Conservation (phyloP, 768 basidiomycete genomes). For the Candolleomyces eurysporus region DNA sequence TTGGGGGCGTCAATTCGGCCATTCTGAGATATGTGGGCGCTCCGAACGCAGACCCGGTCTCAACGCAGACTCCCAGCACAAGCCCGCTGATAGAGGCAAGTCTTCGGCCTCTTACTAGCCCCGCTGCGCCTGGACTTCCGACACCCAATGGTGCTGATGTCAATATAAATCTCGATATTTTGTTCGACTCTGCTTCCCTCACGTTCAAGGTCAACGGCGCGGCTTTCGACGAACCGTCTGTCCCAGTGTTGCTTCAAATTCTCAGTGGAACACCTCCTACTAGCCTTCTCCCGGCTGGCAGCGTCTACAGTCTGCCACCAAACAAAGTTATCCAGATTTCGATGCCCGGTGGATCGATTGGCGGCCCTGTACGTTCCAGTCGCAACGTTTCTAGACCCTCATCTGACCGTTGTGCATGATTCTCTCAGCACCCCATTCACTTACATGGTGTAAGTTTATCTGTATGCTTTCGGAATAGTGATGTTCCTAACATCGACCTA, state of each 20-base stretch:
- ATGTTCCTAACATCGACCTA: no score
- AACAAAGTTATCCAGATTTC: constrained; percentile 45
- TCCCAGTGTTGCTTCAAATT: constrained; percentile 46
- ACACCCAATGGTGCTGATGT: constrained; percentile 22
- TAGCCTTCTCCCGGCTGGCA: constrained; percentile 34
- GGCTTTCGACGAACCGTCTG: constrained; percentile 27
- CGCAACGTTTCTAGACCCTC: background rate
- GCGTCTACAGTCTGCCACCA: constrained; percentile 36
- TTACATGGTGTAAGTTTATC: constrained; percentile 16
- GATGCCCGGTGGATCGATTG: constrained; percentile 24
- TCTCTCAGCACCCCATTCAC: constrained; percentile 42
- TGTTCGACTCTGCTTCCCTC: background rate
- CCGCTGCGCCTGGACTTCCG: background rate
- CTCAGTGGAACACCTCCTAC: constrained; percentile 35
- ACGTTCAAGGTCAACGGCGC: constrained; percentile 25
- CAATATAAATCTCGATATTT: constrained; percentile 23
- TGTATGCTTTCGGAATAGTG: no score
- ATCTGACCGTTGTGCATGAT: background rate
- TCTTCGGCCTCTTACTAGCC: constrained; percentile 15
- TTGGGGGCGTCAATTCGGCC: constrained; percentile 31
- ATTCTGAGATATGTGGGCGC: constrained; percentile 44
- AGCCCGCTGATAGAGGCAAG: constrained; percentile 26
- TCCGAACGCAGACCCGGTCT: constrained; percentile 29
- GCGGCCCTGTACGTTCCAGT: constrained; percentile 29
- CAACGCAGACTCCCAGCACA: constrained; percentile 19